Evolutionary conservation across 129 eudicot genomes (phyloP), one percentile per base, ranked within the genome.

Genomic region (Tagetes patula): DNA sequence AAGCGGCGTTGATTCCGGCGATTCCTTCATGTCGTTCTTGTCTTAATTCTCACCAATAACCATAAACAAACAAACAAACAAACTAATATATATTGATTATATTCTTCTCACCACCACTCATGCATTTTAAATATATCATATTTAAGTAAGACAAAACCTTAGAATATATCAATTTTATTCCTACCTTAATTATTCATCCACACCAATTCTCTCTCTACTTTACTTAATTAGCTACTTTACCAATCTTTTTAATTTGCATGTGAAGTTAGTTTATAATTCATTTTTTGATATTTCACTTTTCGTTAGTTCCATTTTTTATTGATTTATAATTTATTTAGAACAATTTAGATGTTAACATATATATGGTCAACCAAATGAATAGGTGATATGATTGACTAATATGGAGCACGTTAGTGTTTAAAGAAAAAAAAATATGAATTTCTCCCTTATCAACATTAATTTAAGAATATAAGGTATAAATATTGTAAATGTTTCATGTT

Each of bases 1-100:
- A 87, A 80, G 85, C 89, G 89, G 87, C 93, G 89, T 41, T 80
- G 84, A 87, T 85, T 87, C 81, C 84, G 93, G 84, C 77, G 87
- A 87, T 87, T 82, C 87, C 85, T 85, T 87, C 80, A 83, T 80
- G 84, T 82, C 79, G 42, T 74, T 82, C 48, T 82, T 87, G 93
- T 87, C 85, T 80, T 34, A 73, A 70, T 60, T 54, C 79, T 80
- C 72, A 62, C 84, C 76, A 75, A 71, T 76, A 72, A 65, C 82
- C 74, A 77, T 38, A 79, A 73, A 47, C 60, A 76, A 78, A 83
- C 84, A 82, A 86, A 20, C 27, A 20, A 20, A 20, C 27, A 20
- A 20, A 20, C 27, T 20, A 20, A 20, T 20, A 20, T 20, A 20
- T 20, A 20, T 20, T 20, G n/a, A n/a, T n/a, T n/a, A 56, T 80